A percentile compares a stretch with the other conserved stretches of the same genome.
Conservation (phyloP, 352 stramenopile genomes). For the Globisporangium takayamanum region DNA sequence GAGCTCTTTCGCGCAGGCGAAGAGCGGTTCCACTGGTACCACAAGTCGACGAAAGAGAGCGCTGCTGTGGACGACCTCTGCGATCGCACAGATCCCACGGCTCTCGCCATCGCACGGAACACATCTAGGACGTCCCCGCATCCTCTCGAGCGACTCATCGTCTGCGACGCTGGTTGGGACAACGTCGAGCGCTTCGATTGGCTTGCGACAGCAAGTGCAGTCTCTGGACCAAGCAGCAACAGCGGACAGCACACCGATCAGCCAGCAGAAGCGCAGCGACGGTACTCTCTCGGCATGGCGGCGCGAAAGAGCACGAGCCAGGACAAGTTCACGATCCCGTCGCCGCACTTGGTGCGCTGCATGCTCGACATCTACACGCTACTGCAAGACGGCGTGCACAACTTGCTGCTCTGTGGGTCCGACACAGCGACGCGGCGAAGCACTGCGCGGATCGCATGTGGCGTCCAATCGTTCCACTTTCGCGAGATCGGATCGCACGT, state of each 20-base stretch:
- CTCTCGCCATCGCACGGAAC: not conserved
- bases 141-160: not conserved
- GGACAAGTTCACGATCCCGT: constrained; percentile 25
- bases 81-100: not conserved
- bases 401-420: constrained; percentile 37
- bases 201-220: too few relatives aligned
- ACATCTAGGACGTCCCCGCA: not conserved
- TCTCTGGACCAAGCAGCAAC: not conserved
- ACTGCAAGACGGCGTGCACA: constrained; percentile 29
- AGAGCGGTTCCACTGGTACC: constrained; percentile 64
- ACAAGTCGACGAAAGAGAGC: constrained; percentile 28
- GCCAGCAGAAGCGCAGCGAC: constrained; percentile 1
- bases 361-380: constrained; percentile 46
- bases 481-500: constrained; percentile 32
- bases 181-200: not conserved
- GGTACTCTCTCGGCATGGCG: constrained; percentile 21
- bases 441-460: constrained; percentile 42
- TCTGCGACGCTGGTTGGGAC: not conserved
- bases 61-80: not conserved
- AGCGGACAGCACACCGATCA: not conserved
- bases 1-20: constrained; percentile 43
- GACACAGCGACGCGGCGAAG: constrained; percentile 35
- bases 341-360: constrained; percentile 31
- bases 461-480: constrained; percentile 47
- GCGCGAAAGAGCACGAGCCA: constrained; percentile 19